Percentiles rank a stretch among this genome's conserved stretches.
These are phyloP conservation scores for Cymodocea nodosa DNA, from an alignment of 116 monocot genomes.

Conservation along the genomic window DNA sequence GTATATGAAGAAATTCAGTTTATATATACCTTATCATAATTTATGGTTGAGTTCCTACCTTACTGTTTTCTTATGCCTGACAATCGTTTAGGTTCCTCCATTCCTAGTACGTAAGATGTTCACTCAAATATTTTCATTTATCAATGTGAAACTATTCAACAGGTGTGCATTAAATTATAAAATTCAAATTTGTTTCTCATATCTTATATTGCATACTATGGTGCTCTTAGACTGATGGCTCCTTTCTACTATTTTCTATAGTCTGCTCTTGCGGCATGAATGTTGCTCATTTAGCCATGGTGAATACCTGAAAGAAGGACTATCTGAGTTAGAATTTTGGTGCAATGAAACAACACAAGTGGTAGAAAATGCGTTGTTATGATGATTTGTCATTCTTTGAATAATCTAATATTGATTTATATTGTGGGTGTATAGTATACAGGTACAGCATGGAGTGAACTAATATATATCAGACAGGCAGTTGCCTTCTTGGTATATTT, in stretches of 20 bases:
- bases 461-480: slow-evolving; percentile 92
- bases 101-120: slow-evolving; percentile 54
- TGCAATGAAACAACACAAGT: slow-evolving; percentile 53
- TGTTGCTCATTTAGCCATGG: slow-evolving; percentile 81
- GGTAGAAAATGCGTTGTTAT: slow-evolving; percentile 12
- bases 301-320: slow-evolving; percentile 56
- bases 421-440: slow-evolving; percentile 56
- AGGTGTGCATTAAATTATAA: too few species aligned
- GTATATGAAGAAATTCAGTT: too few species aligned
- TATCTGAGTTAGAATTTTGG: slow-evolving; percentile 62
- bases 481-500: slow-evolving; percentile 73
- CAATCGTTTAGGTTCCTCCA: slow-evolving; percentile 58
- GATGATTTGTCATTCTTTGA: not conserved
- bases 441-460: slow-evolving; percentile 81
- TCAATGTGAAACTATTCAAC: slow-evolving; percentile 67
- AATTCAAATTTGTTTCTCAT: too few species aligned
- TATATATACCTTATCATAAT: too few species aligned
- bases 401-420: not conserved
- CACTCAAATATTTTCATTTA: slow-evolving; percentile 61
- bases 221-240: too few species aligned
- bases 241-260: slow-evolving; percentile 11
- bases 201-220: too few species aligned
- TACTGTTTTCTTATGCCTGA: too few species aligned
- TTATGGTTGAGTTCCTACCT: too few species aligned
- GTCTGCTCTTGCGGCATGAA: slow-evolving; percentile 59